Percentiles rank a stretch among this genome's conserved stretches.
These are phyloP conservation scores for Populus simonii DNA, from an alignment of 345 rosid genomes.

Conservation along the genomic window DNA sequence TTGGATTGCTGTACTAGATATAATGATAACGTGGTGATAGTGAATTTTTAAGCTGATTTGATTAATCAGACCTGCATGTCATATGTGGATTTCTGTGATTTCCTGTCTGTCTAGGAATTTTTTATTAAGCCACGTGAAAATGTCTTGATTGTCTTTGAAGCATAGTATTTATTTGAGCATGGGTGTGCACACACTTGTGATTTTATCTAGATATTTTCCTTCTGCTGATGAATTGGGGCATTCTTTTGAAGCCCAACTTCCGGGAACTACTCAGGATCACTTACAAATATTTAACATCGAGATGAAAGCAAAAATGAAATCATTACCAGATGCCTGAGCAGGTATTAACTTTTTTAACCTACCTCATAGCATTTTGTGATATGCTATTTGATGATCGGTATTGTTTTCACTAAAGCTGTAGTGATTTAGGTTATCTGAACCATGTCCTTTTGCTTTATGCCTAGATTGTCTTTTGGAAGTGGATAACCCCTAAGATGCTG, in stretches of 20 bases:
- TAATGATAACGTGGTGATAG: background rate
- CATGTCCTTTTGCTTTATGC: background rate
- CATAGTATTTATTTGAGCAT: background rate
- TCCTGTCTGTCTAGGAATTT: background rate
- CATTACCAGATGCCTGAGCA: slow-evolving; percentile 99
- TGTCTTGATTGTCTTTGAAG: background rate
- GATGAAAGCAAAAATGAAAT: slow-evolving; percentile 88
- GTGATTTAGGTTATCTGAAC: background rate
- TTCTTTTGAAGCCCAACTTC: slow-evolving; percentile 76
- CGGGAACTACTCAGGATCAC: slow-evolving; percentile 96
- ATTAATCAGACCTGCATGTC: background rate
- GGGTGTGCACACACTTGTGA: background rate
- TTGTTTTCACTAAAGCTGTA: background rate
- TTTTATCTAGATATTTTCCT: background rate
- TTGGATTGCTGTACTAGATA: background rate
- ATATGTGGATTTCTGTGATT: background rate
- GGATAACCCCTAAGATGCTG: slow-evolving; percentile 91
- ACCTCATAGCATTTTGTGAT: background rate
- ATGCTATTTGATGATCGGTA: background rate
- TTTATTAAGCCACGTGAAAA: background rate
- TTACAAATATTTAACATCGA: slow-evolving; percentile 97
- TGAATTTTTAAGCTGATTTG: background rate
- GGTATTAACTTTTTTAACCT: slow-evolving; percentile 33
- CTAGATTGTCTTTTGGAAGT: slow-evolving; percentile 97
- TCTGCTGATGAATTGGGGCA: background rate